These are phyloP conservation scores for Aspergillus phoenicis DNA, from an alignment of 2,329 filamentous ascomycete species.

Conservation along the genomic window DNA sequence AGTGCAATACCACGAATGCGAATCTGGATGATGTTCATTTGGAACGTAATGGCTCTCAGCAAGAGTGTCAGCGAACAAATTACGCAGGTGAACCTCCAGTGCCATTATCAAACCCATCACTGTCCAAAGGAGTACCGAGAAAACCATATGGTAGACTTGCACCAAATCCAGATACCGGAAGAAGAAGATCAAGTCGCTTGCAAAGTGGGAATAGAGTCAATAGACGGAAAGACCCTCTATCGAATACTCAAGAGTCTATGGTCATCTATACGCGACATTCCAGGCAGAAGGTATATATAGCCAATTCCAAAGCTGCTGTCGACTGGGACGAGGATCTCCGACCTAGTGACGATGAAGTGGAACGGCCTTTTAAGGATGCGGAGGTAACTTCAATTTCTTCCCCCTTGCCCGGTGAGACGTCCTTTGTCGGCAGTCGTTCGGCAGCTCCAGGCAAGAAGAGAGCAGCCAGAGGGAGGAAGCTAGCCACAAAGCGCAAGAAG, in stretches of 20 bases:
- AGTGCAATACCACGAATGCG: neutral
- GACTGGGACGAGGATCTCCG: constrained; percentile 38
- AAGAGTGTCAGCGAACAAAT: neutral
- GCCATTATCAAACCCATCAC: neutral
- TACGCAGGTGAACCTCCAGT: neutral
- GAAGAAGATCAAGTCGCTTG: neutral
- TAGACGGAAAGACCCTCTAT: neutral
- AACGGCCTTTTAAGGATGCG: neutral
- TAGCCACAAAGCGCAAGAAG: neutral
- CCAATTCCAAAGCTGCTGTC: constrained; percentile 21
- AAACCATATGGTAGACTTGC: neutral
- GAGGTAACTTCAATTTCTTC: constrained; percentile 22
- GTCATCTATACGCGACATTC: constrained; percentile 19
- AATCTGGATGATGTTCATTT: neutral
- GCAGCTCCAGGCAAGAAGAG: neutral
- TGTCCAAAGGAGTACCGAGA: neutral
- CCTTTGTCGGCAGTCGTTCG: neutral
- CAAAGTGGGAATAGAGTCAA: neutral
- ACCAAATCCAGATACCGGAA: neutral
- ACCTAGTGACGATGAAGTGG: constrained; percentile 24
- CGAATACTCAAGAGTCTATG: constrained; percentile 23
- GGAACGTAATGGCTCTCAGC: neutral
- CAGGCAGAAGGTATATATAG: constrained; percentile 23
- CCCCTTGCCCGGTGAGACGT: constrained; percentile 10
- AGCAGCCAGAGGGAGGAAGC: neutral